Base-by-base conservation (phyloP, 139 green algal genomes). In the Chlorella sp. region DNA sequence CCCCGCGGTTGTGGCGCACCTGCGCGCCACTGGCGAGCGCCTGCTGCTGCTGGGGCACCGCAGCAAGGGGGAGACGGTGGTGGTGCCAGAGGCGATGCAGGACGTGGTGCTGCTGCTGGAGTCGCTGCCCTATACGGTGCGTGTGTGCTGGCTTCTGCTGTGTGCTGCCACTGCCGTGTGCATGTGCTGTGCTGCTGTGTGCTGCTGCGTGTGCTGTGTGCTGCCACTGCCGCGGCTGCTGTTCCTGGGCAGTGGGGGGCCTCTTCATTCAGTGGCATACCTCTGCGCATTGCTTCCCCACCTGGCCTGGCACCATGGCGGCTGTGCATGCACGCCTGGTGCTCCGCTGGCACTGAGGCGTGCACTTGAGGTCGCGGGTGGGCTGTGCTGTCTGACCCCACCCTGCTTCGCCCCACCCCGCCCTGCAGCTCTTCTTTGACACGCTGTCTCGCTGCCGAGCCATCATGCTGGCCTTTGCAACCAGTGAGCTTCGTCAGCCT, bases 391-490 rank as follows among this genome's bases (percentile, higher is more conserved):
- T 57, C 48, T 57, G 5, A 57, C 16, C 64, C 64, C 64, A 71
- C 64, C 21, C 21, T 71, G 64, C n/a, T n/a, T n/a, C n/a, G n/a
- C 22, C 64, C 21, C 24, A 71, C 81, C 42, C 30, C 28, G 9
- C 4, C 14, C 60, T 60, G 84, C 84, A 88, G 84, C 26, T 88
- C 26, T 88, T 66, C 39, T 88, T 88, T 22, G 84, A 88, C 68
- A 88, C 84, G n/a, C 84, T 88, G 84, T 88, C 84, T 14, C 66
- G 68, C 7, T 88, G 84, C 68, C 84, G 84, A 1, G 84, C 84
- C 84, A 88, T 88, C 64, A 22, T 88, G 66, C 84, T 88, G 40
- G 84, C 84, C 12, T 88, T 88, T 81, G 84, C 84, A 39, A 88
- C 84, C 32, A 68, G 84, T 88, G 30, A 57, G 48, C 5, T 9